Evolutionary conservation across 2,329 filamentous ascomycete genomes (phyloP), one percentile per base, ranked within the genome.

Genomic region (Didymella lethalis): DNA sequence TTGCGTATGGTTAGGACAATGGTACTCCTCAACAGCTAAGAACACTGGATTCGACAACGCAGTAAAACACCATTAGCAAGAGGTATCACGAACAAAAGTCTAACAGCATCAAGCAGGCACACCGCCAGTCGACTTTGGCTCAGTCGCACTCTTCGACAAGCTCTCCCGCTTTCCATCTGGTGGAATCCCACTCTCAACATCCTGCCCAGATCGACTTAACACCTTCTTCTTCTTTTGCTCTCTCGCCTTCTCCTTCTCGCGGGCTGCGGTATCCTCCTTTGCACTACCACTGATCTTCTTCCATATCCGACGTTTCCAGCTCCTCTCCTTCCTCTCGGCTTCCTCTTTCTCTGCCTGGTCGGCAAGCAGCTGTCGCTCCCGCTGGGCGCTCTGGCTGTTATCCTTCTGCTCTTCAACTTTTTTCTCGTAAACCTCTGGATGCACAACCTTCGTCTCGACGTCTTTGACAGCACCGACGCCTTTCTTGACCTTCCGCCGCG

Each of bases 401-500:
- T 90, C 85, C 50, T 78, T 80, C 61, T 79, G 79, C 44, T 78
- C 81, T 53, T 83, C 80, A 59, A 80, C 71, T 40, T 80, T 75
- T 65, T 72, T 72, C 56, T 74, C 70, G 57, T 83, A 82, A 70
- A 86, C 84, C 59, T 89, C 86, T 0, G 88, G 88, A 38, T 85
- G 80, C 2, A 90, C 63, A 7, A 89, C 70, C 68, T 87, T 88
- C 55, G 87, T 86, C 58, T 86, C 83, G 28, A 82, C 75, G 32
- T 84, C 80, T 26, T 81, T 76, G 36, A 86, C 67, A 59, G 84
- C 85, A 55, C 83, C 79, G 4, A 77, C 58, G 80, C 77, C 76
- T 40, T 77, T 72, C 77, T 90, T 90, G 32, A 89, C 83, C 71
- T 88, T 88, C 57, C 82, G 82, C 48, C 88, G 86, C 12, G 88